Conservation (phyloP, 2,329 filamentous ascomycete genomes). For the Trichothecium roseum region DNA sequence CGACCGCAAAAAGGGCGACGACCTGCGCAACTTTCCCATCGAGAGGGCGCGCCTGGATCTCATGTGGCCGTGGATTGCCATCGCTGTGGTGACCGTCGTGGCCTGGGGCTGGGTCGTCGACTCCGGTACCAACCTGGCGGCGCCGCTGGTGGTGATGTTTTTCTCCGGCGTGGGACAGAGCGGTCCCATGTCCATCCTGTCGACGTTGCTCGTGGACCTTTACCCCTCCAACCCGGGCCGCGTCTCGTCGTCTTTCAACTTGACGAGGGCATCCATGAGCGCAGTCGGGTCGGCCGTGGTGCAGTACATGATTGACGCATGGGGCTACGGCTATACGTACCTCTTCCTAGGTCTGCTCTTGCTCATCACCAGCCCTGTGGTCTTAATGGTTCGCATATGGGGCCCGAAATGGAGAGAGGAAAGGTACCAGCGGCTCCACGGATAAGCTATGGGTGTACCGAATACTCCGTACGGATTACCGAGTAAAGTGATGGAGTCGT, state of each 20-base stretch:
- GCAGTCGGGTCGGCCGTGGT: constrained; percentile 28
- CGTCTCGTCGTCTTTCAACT: constrained; percentile 30
- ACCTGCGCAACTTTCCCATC: constrained; percentile 23
- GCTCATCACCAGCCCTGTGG: constrained; percentile 13
- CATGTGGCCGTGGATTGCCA: constrained; percentile 26
- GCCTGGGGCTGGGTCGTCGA: constrained; percentile 33
- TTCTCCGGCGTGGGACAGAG: constrained; percentile 23
- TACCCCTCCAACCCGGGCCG: constrained; percentile 29
- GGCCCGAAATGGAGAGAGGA: constrained; percentile 21
- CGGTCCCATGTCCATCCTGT: constrained; percentile 28
- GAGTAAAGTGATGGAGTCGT: too few relatives aligned
- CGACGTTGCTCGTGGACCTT: constrained; percentile 30
- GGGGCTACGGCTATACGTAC: constrained; percentile 28
- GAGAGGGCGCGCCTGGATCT: constrained; percentile 26
- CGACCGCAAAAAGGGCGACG: constrained; percentile 30
- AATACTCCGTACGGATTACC: too few relatives aligned
- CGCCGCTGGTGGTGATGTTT: constrained; percentile 28
- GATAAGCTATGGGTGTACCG: too few relatives aligned
- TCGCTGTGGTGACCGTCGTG: constrained; percentile 29
- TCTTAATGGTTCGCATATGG: constrained; percentile 18
- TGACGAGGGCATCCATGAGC: constrained; percentile 27
- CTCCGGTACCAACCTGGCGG: constrained; percentile 24
- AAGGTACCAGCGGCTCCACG: constrained; percentile 13
- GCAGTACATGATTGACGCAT: constrained; percentile 27
- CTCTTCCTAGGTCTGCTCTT: constrained; percentile 21